Evolutionary conservation across 805 yeast genomes (phyloP), one percentile per base, ranked within the genome.

Genomic region (Grigorovia transvaalensis): DNA sequence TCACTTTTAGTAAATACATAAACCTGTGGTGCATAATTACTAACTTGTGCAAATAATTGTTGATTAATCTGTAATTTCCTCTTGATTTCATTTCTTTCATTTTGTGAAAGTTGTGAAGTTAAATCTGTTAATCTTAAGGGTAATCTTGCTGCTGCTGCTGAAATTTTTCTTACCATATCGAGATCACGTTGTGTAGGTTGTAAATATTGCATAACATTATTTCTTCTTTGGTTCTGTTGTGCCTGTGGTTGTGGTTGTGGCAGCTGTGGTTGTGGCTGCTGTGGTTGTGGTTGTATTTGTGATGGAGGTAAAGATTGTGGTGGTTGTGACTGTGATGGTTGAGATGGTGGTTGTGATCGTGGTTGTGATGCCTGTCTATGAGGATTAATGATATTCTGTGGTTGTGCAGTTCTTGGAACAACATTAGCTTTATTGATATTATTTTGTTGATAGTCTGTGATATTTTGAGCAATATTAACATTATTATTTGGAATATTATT

Each of bases 21-120:
- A 60, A 86, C 87, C 61, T 85, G 82, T 41, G 95, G 88, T 44
- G 87, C 80, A 45, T 88, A 73, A 54, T 83, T 83, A 62, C 88
- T 95, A 17, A 85, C 84, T 55, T 83, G 77, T 41, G 81, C 75
- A 65, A 78, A 80, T 56, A 84, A 74, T 59, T 80, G 84, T 51
- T 63, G 65, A 54, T 68, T 69, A 18, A 73, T 58, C 35, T 70
- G 64, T 35, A 85, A 73, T 27, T 78, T 74, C 19, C 81, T 78
- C 45, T 78, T 71, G 23, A 84, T 84, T 48, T 72, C 71, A 43
- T 72, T 76, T 66, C 84, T 85, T 57, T 87, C 91, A 33, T 78
- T 82, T 29, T 75, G 79, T 0, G 83, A 68, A 49, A 88, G 71
- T 46, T 75, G 68, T 59, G 73, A 73, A 0, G 93, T 82, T 50